phyloP scores from a whole-genome alignment of 192 early-diverging fungal genomes.

The Funneliformis mosseae region DNA sequence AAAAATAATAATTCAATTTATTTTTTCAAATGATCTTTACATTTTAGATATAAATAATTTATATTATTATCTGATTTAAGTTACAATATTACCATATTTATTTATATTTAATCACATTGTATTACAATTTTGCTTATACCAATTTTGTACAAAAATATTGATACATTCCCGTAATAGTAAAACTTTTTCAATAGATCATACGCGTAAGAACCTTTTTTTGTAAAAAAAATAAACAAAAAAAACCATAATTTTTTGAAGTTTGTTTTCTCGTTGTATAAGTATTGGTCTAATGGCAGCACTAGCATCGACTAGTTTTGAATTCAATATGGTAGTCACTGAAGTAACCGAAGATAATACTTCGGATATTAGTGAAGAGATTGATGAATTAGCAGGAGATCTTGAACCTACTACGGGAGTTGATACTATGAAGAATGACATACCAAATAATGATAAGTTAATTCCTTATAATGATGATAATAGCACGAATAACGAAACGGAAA shows the following conservation, averaged over 20 bases:
- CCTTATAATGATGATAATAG: background rate
- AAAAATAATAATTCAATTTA: no score
- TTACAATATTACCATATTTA: no score
- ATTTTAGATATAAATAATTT: no score
- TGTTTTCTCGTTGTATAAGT: background rate
- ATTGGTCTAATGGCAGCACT: background rate
- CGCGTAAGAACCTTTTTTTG: no score
- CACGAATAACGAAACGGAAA: background rate
- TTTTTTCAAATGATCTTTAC: no score
- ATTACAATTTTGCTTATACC: no score
- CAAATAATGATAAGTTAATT: background rate
- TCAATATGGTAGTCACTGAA: background rate
- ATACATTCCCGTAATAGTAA: no score
- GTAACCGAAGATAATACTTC: background rate
- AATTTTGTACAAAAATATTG: no score
- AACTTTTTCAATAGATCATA: no score
- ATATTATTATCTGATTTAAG: no score
- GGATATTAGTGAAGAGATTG: background rate
- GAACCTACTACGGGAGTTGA: background rate
- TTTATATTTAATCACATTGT: no score
- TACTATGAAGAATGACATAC: background rate
- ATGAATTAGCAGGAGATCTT: background rate
- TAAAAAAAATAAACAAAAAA: no score
- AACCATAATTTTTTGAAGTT: background rate
- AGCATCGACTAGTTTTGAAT: background rate